Evolutionary conservation across 768 basidiomycete species (phyloP).

Genomic region (Clathrus columnatus): DNA sequence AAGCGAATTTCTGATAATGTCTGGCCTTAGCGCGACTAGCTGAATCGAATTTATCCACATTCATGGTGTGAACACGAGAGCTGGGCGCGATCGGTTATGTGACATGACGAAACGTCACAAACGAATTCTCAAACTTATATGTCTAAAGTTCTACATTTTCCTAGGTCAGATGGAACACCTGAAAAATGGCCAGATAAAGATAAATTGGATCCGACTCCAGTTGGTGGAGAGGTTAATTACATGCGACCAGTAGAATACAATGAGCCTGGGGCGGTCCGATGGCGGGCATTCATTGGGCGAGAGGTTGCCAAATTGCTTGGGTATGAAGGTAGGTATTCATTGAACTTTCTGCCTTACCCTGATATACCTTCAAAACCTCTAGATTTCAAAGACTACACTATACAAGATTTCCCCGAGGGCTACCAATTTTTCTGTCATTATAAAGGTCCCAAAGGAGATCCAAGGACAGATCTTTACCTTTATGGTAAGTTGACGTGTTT

Average conservation of each 20-base stretch:
- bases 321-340: constrained; percentile 3
- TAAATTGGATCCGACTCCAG: constrained; percentile 28
- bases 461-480: constrained; percentile 73
- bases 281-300: constrained; percentile 40
- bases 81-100: neutral
- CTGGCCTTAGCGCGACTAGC: constrained; percentile 51
- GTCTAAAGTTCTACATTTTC: constrained; percentile 48
- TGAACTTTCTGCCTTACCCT: neutral
- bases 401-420: constrained; percentile 54
- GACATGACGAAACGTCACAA: neutral
- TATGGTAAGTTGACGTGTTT: constrained; percentile 40
- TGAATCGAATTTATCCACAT: constrained; percentile 2
- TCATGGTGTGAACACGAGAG: neutral
- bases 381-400: constrained; percentile 50
- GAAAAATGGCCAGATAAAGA: constrained; percentile 47
- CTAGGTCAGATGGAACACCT: constrained; percentile 49
- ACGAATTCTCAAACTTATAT: neutral
- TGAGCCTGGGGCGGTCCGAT: constrained; percentile 44
- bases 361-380: constrained; percentile 3
- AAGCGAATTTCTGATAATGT: constrained; percentile 69
- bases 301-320: constrained; percentile 36
- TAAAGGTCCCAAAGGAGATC: constrained; percentile 45
- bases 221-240: constrained; percentile 57
- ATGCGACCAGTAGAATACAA: constrained; percentile 49
- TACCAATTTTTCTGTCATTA: constrained; percentile 72